Percentiles rank a stretch among this genome's conserved stretches.
Evolutionary conservation across 2,329 filamentous ascomycete genomes (phyloP).

Genomic region (Claviceps spartinae): DNA sequence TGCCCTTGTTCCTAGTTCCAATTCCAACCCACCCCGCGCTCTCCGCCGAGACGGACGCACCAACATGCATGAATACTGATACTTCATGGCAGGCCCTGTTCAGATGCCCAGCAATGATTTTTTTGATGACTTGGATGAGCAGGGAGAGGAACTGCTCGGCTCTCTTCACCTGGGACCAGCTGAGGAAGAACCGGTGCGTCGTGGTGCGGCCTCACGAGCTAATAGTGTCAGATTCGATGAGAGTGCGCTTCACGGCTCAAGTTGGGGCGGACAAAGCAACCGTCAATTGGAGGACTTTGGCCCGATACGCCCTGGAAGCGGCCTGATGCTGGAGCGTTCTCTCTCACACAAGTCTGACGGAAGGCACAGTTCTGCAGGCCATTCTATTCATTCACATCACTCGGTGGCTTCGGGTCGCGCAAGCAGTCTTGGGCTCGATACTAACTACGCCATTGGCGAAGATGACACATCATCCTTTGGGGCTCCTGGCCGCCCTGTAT

Average conservation of each 20-base stretch:
- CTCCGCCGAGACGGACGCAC: too few relatives aligned
- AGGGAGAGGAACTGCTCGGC: slow-evolving; percentile 64
- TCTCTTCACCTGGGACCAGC: slow-evolving; percentile 68
- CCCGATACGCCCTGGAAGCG: slow-evolving; percentile 63
- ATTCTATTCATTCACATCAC: slow-evolving; percentile 54
- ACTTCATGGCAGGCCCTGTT: slow-evolving; percentile 49
- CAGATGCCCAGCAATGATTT: slow-evolving; percentile 70
- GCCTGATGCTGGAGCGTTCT: slow-evolving; percentile 80
- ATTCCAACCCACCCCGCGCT: neutral
- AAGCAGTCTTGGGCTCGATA: slow-evolving; percentile 78
- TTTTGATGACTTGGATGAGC: slow-evolving; percentile 83
- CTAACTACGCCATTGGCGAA: slow-evolving; percentile 45
- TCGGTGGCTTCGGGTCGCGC: slow-evolving; percentile 68
- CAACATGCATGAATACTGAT: neutral
- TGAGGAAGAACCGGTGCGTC: slow-evolving; percentile 72
- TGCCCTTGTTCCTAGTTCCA: too few relatives aligned
- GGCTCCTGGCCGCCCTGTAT: slow-evolving; percentile 63
- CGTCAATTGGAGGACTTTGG: slow-evolving; percentile 75
- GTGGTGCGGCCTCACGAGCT: slow-evolving; percentile 78
- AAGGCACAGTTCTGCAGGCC: slow-evolving; percentile 82
- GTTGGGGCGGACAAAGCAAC: slow-evolving; percentile 66
- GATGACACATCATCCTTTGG: slow-evolving; percentile 58
- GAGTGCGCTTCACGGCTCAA: slow-evolving; percentile 75
- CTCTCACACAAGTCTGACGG: slow-evolving; percentile 94
- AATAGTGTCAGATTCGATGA: slow-evolving; percentile 98